phyloP scores from a whole-genome alignment of 306 rosid species.

The Hippophae tibetana region DNA sequence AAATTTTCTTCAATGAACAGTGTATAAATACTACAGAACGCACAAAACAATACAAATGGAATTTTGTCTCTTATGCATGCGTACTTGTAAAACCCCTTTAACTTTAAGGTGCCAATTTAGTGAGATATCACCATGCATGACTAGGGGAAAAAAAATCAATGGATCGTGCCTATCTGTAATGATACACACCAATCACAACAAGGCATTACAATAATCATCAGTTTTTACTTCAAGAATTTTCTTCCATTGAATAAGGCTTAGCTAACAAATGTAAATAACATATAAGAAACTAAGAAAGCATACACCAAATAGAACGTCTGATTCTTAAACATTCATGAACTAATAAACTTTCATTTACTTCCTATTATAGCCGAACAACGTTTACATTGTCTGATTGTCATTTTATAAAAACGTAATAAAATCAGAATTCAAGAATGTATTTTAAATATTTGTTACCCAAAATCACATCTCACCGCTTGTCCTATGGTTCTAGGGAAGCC shows the following conservation, averaged over 20 bases:
- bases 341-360: not conserved
- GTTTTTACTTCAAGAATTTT: not conserved
- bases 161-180: too few species aligned
- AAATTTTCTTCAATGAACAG: too few species aligned
- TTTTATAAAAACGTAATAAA: not conserved
- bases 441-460: too few species aligned
- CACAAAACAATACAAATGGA: too few species aligned
- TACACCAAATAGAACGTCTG: not conserved
- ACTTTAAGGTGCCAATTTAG: too few species aligned
- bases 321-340: not conserved
- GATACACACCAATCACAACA: too few species aligned
- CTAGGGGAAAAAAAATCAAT: too few species aligned
- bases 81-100: too few species aligned
- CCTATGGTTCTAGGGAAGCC: constrained; percentile 44
- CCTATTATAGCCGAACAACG: not conserved
- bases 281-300: not conserved
- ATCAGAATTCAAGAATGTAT: not conserved
- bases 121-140: too few species aligned
- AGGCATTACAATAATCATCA: too few species aligned
- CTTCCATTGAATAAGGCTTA: not conserved
- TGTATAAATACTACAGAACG: too few species aligned
- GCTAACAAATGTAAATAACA: not conserved
- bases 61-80: too few species aligned
- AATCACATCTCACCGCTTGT: constrained; percentile 32
- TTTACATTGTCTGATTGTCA: not conserved